Evolutionary conservation across 2,329 filamentous ascomycete species (phyloP), one percentile per base, ranked within the genome.

Genomic region (Phaeosphaeria sp.): DNA sequence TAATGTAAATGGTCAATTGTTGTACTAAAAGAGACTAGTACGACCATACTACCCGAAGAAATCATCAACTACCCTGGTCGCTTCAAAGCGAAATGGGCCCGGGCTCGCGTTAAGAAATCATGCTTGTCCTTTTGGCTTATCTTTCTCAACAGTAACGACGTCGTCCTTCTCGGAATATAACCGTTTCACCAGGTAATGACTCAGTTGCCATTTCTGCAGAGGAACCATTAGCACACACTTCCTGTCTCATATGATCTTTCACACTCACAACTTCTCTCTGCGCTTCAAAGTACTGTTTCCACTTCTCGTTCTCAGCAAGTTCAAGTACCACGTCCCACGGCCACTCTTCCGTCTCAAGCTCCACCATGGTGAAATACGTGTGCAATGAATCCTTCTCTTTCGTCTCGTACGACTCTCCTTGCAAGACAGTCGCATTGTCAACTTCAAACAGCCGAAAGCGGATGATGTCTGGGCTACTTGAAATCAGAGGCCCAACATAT

Each of bases 291-390:
- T 56, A 66, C 6, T 55, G 22, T 23, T 51, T 51, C 64, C 64
- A 66, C 7, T 54, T 42, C 18, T 49, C 20, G 17, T 58, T 51
- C 11, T 65, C 54, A 1, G 58, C 60, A 51, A 66, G 54, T 7
- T 59, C 58, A 46, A 66, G 36, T n/a, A 66, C 54, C 30, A 54
- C 55, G 23, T 63, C 64, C 64, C 64, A 66, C 11, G 62, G 64
- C 62, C 60, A 65, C 30, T 66, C 54, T 25, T 65, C 62, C 3
- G 58, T 58, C 33, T 55, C 62, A 21, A 65, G 44, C 48, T 66
- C 64, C 9, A 60, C 58, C 3, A 62, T 30, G 1, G 58, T 62
- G 23, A 66, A 59, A 27, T 55, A 63, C 4, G 46, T 57, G 30
- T 63, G 55, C 48, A 65, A 30, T 1, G 50, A 5, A 6, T 58